Percentiles rank a stretch among this genome's conserved stretches.
Evolutionary conservation across 2,329 filamentous ascomycete species (phyloP).

Genomic region (Xylaria sp.): DNA sequence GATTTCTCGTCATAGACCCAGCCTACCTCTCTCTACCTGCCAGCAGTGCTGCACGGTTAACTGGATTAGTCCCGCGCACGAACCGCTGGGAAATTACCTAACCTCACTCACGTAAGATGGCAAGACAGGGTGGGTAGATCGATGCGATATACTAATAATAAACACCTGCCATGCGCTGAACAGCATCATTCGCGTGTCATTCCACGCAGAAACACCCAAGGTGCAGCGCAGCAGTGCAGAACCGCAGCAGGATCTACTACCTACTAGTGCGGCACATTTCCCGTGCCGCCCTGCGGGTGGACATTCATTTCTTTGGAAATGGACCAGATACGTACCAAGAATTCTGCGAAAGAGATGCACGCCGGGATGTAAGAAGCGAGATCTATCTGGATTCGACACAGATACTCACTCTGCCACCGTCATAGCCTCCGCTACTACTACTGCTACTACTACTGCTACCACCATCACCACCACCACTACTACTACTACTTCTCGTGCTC

Average conservation of each 20-base stretch:
- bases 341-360: neutral
- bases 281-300: constrained; percentile 27
- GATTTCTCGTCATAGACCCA: neutral
- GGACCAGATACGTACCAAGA: neutral
- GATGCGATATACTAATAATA: constrained; percentile 33
- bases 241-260: constrained; percentile 21
- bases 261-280: constrained; percentile 30
- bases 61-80: constrained; percentile 20
- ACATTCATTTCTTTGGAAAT: neutral
- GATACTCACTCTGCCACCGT: neutral
- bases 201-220: constrained; percentile 23
- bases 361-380: constrained; percentile 3
- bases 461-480: no score
- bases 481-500: neutral
- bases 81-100: constrained; percentile 19
- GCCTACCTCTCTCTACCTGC: neutral
- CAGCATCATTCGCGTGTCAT: constrained; percentile 31
- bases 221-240: constrained; percentile 19
- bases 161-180: constrained; percentile 27
- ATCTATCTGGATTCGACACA: neutral
- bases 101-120: neutral
- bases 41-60: constrained; percentile 28
- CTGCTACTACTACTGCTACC: neutral
- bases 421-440: neutral
- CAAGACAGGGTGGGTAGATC: constrained; percentile 9